These are phyloP conservation scores for Ceratocystiopsis brevicomis DNA, from an alignment of 2,329 filamentous ascomycete species.

Conservation along the genomic window DNA sequence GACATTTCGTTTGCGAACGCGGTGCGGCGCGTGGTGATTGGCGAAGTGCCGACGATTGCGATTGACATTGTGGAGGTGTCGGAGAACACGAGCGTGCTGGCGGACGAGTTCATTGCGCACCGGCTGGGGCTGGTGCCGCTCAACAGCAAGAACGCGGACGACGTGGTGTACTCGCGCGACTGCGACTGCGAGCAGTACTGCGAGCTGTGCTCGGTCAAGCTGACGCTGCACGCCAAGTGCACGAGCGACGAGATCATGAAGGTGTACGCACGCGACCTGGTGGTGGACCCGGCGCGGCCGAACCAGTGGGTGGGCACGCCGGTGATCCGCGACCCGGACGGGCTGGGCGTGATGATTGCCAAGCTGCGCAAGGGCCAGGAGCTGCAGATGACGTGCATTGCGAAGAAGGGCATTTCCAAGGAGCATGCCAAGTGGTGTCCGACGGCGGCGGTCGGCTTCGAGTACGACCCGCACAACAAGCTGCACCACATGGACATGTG, in stretches of 20 bases:
- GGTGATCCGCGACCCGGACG: slow-evolving; percentile 66
- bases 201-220: slow-evolving; percentile 71
- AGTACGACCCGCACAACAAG: slow-evolving; percentile 97
- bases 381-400: slow-evolving; percentile 74
- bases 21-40: slow-evolving; percentile 73
- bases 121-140: slow-evolving; percentile 81
- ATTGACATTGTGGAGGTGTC: slow-evolving; percentile 91
- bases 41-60: slow-evolving; percentile 84
- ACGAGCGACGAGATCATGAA: slow-evolving; percentile 77
- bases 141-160: slow-evolving; percentile 63
- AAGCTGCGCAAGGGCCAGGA: slow-evolving; percentile 85
- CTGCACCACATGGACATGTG: slow-evolving; percentile 81
- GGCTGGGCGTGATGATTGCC: slow-evolving; percentile 66
- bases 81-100: slow-evolving; percentile 83
- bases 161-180: slow-evolving; percentile 73
- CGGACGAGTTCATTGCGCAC: slow-evolving; percentile 90
- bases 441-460: slow-evolving; percentile 79
- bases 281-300: slow-evolving; percentile 48
- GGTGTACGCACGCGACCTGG: slow-evolving; percentile 79
- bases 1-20: slow-evolving; percentile 88
- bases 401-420: slow-evolving; percentile 97
- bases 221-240: slow-evolving; percentile 72
- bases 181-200: slow-evolving; percentile 95
- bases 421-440: slow-evolving; percentile 98
- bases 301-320: slow-evolving; percentile 64